A percentile compares a stretch with the other conserved stretches of the same genome.
Conservation (phyloP, 345 rosid genomes). For the Excoecaria agallocha region DNA sequence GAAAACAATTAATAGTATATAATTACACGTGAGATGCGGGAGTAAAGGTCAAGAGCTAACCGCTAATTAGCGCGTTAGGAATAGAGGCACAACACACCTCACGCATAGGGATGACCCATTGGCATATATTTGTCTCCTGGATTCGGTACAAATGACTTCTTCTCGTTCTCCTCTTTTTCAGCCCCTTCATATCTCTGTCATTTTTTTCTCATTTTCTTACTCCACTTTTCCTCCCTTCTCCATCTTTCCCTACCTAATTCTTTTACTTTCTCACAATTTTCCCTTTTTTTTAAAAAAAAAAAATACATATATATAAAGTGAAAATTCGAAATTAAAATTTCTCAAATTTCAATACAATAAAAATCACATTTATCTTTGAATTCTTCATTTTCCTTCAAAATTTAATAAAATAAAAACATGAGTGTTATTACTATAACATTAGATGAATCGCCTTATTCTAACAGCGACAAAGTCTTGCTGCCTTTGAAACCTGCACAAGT, state of each 20-base stretch:
- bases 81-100: slow-evolving; percentile 7
- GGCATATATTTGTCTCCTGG: slow-evolving; percentile 24
- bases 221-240: background rate
- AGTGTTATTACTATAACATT: no score
- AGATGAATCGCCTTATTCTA: no score
- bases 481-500: no score
- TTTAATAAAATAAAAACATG: no score
- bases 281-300: no score
- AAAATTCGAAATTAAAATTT: no score
- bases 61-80: background rate
- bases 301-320: no score
- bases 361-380: no score
- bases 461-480: no score
- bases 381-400: no score
- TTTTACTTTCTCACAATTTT: background rate
- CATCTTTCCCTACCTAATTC: background rate
- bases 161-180: slow-evolving; percentile 7
- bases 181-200: background rate
- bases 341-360: no score
- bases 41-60: background rate
- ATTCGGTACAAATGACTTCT: slow-evolving; percentile 28
- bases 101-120: slow-evolving; percentile 13
- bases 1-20: no score
- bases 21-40: background rate
- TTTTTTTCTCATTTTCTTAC: background rate